Evolutionary conservation across 1,284 basidiomycete genomes (phyloP), one percentile per base, ranked within the genome.

Genomic region (Ganoderma sp.): DNA sequence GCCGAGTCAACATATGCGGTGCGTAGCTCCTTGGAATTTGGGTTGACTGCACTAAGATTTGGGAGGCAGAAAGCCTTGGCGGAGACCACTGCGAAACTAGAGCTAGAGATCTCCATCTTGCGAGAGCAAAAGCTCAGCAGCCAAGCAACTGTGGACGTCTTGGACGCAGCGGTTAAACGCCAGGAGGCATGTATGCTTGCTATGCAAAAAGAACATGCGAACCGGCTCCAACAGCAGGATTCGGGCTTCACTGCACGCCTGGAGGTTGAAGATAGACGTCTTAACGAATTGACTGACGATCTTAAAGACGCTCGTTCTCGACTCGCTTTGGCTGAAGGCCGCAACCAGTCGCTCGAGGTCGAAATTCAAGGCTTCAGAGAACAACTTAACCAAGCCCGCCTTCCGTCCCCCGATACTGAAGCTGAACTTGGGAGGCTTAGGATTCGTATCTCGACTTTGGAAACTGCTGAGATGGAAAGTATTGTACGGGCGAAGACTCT

Each of bases 1-100:
- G 74, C 77, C 2, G 79, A 81, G 66, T 69, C 74, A 15, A 61
- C 69, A 15, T 74, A 74, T 66, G 73, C 79, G 19, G 80, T 80
- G 67, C n/a, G 75, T 71, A 19, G 14, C 45, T 8, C 12, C 32
- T 22, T 37, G 28, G 28, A 19, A 43, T 37, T 17, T 12, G 28
- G 19, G 4, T 2, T 59, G 45, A 58, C 34, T 61, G 15, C 7
- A 5, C 41, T 66, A 2, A 64, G 4, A 34, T 12, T 15, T 1
- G 14, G 8, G 17, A 60, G 17, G 10, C 63, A 79, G 78, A 71
- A 74, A 61, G 70, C 70, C 3, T 63, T 78, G 5, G 73, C 77
- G 57, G 67, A 74, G 3, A 54, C 65, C 14, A 71, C 70, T 2
- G 75, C 71, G 1, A 74, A 72, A 45, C 61, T 72, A 5, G 71